Conservation (phyloP, 1,284 basidiomycete genomes). For the Puccinia horiana region DNA sequence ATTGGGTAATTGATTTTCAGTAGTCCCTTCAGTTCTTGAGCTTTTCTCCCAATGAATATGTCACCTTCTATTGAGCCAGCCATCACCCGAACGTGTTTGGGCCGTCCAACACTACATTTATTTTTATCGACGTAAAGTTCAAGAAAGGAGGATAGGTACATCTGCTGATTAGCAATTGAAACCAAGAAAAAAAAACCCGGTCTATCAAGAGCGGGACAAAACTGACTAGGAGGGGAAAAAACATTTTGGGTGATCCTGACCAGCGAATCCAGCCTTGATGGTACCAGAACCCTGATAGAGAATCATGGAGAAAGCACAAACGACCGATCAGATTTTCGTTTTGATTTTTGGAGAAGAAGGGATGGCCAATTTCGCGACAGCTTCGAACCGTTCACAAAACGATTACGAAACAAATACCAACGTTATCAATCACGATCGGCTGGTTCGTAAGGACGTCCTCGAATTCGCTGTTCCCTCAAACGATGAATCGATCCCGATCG, state of each 20-base stretch:
- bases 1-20: constrained; percentile 98
- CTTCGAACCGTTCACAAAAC: neutral
- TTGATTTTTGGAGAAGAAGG: neutral
- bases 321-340: constrained; percentile 23
- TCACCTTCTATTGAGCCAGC: constrained; percentile 87
- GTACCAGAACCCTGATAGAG: constrained; percentile 81
- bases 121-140: neutral
- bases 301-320: neutral
- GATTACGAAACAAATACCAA: constrained; percentile 60
- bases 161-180: neutral
- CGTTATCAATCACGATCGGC: constrained; percentile 94
- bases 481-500: neutral
- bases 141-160: constrained; percentile 8
- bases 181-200: neutral
- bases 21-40: constrained; percentile 88
- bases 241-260: constrained; percentile 95
- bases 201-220: constrained; percentile 51
- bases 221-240: constrained; percentile 97
- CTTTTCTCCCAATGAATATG: constrained; percentile 86
- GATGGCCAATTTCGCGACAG: neutral
- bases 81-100: constrained; percentile 94
- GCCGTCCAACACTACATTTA: constrained; percentile 81
- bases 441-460: constrained; percentile 83
- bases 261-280: constrained; percentile 96
- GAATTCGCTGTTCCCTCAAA: constrained; percentile 34